phyloP scores from a whole-genome alignment of 371 early-diverging fungal genomes.

The Apophysomyces ossiformis region DNA sequence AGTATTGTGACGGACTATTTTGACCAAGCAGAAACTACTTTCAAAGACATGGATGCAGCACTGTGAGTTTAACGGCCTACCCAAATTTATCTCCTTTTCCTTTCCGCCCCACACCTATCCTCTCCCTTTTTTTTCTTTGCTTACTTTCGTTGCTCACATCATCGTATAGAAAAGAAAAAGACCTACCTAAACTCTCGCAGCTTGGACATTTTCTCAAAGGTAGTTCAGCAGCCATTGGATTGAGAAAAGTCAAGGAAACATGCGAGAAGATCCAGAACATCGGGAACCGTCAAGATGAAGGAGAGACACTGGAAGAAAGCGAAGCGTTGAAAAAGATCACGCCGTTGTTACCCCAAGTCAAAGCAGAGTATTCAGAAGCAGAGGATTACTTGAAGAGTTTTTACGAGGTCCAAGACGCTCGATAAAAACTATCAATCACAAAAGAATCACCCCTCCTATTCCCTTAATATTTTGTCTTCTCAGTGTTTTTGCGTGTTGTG shows the following conservation, averaged over 20 bases:
- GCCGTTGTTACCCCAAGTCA: slow-evolving; percentile 63
- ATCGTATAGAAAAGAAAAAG: slow-evolving; percentile 60
- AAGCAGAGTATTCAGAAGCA: slow-evolving; percentile 79
- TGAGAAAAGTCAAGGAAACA: slow-evolving; percentile 78
- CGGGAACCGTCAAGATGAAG: slow-evolving; percentile 76
- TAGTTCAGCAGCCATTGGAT: slow-evolving; percentile 87
- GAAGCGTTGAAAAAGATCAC: slow-evolving; percentile 69
- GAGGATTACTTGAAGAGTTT: slow-evolving; percentile 75
- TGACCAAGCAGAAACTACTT: slow-evolving; percentile 76
- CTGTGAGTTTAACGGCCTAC: slow-evolving; percentile 58
- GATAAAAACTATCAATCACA: slow-evolving; percentile 26
- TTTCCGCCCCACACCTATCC: background rate
- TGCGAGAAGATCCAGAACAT: slow-evolving; percentile 89
- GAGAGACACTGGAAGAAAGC: slow-evolving; percentile 55
- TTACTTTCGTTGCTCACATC: slow-evolving; percentile 11
- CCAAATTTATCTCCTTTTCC: background rate
- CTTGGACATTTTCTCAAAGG: slow-evolving; percentile 94
- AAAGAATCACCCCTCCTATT: background rate
- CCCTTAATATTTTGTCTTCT: background rate
- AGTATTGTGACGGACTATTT: slow-evolving; percentile 76
- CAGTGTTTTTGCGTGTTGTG: slow-evolving; percentile 5
- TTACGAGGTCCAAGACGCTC: slow-evolving; percentile 63
- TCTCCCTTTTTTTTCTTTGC: background rate
- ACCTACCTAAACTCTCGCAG: slow-evolving; percentile 73
- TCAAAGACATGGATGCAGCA: slow-evolving; percentile 66